These are phyloP conservation scores for Teratosphaeria destructans DNA, from an alignment of 2,329 filamentous ascomycete species.

Conservation along the genomic window DNA sequence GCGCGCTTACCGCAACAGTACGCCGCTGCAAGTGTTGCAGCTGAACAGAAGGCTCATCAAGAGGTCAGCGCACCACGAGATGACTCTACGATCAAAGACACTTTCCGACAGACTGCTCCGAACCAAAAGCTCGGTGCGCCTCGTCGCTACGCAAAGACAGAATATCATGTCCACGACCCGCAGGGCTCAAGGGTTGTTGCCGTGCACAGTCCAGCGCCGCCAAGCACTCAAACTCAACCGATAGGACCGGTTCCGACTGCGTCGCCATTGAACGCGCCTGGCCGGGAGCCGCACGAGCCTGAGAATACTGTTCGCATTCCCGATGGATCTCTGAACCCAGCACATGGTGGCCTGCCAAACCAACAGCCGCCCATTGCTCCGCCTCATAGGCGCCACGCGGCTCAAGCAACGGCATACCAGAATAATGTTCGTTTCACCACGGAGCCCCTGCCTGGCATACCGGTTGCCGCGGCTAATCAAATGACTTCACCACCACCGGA, in stretches of 20 bases:
- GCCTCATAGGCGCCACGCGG: slow-evolving; percentile 10
- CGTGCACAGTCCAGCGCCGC: slow-evolving; percentile 20
- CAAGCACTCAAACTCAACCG: slow-evolving; percentile 25
- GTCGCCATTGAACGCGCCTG: slow-evolving; percentile 13
- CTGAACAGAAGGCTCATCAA: slow-evolving; percentile 8
- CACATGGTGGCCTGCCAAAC: slow-evolving; percentile 15
- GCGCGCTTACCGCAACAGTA: slow-evolving; percentile 17
- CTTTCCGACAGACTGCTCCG: slow-evolving; percentile 25
- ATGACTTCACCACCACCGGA: slow-evolving; percentile 55
- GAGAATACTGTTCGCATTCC: slow-evolving; percentile 26
- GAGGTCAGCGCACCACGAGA: slow-evolving; percentile 3
- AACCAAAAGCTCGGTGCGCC: slow-evolving; percentile 18
- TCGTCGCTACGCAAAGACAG: slow-evolving; percentile 17
- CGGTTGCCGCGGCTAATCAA: slow-evolving; percentile 10
- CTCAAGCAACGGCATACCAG: slow-evolving; percentile 10
- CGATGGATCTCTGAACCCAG: slow-evolving; percentile 20
- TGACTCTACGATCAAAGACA: slow-evolving; percentile 21
- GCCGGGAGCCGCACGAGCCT: slow-evolving; percentile 4
- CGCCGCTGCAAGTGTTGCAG: slow-evolving; percentile 10
- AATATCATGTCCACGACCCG: slow-evolving; percentile 22
- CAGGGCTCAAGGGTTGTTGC: slow-evolving; percentile 16
- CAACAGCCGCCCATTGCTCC: slow-evolving; percentile 20
- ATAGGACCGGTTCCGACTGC: slow-evolving; percentile 16
- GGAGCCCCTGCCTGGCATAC: slow-evolving; percentile 14
- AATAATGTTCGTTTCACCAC: slow-evolving; percentile 11